Percentiles rank a stretch among this genome's conserved stretches.
These are phyloP conservation scores for Middelhovenomyces tepae DNA, from an alignment of 805 yeast species.

Conservation along the genomic window DNA sequence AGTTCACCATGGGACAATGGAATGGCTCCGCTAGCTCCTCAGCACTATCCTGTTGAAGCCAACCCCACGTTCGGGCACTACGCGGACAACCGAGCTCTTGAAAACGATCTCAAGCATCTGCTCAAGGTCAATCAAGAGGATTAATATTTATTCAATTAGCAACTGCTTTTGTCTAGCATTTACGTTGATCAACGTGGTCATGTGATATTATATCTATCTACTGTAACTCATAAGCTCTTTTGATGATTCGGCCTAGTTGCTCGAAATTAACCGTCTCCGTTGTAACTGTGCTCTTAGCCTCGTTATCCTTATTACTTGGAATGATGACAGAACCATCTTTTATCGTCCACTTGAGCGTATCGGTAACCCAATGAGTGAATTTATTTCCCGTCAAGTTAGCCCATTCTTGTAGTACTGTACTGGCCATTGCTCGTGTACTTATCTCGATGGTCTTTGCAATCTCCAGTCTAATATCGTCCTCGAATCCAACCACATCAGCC, in stretches of 20 bases:
- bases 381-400: constrained; percentile 20
- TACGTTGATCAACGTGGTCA: too few species aligned
- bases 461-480: constrained; percentile 24
- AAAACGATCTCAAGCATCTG: too few species aligned
- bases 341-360: constrained; percentile 21
- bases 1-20: too few species aligned
- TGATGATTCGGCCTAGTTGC: constrained; percentile 23
- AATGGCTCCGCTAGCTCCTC: too few species aligned
- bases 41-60: too few species aligned
- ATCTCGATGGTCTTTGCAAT: constrained; percentile 24
- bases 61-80: too few species aligned
- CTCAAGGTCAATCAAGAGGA: too few species aligned
- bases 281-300: constrained; percentile 22
- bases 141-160: too few species aligned
- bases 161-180: too few species aligned
- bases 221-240: constrained; percentile 24
- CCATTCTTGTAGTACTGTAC: constrained; percentile 24
- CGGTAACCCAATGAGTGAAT: constrained; percentile 22
- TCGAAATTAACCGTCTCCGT: constrained; percentile 22
- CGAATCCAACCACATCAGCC: constrained; percentile 28
- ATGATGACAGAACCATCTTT: constrained; percentile 18
- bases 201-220: too few species aligned
- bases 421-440: constrained; percentile 22
- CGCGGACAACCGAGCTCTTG: too few species aligned
- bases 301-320: constrained; percentile 23